Conservation (phyloP, 768 basidiomycete genomes). For the Heimioporus sp. region DNA sequence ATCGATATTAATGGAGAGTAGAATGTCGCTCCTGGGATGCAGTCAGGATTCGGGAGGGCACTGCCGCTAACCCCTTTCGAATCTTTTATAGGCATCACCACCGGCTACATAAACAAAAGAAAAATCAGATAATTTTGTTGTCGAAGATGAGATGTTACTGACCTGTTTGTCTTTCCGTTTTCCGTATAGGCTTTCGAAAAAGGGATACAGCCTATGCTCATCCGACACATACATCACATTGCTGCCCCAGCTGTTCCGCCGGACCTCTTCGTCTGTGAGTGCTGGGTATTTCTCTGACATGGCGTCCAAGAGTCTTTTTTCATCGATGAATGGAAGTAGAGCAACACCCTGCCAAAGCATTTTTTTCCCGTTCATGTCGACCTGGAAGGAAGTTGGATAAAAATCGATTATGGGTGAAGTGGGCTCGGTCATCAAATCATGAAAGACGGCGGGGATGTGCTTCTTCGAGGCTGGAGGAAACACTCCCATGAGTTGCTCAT, state of each 20-base stretch:
- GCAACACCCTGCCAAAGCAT: conserved; percentile 99
- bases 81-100: conserved; percentile 61
- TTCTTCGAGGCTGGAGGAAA: conserved; percentile 87
- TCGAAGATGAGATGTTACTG: conserved; percentile 25
- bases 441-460: conserved; percentile 87
- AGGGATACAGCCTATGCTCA: conserved; percentile 82
- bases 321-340: conserved; percentile 92
- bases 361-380: conserved; percentile 99
- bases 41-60: conserved; percentile 80
- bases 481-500: conserved; percentile 97
- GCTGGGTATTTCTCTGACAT: conserved; percentile 66
- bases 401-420: conserved; percentile 95
- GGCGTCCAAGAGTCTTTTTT: conserved; percentile 75
- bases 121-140: conserved; percentile 12
- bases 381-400: conserved; percentile 87
- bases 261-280: conserved; percentile 78
- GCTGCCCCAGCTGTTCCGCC: conserved; percentile 82
- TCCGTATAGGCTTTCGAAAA: conserved; percentile 86
- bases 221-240: conserved; percentile 81
- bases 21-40: conserved; percentile 90
- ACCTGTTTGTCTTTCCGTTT: conserved; percentile 82
- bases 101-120: conserved; percentile 49
- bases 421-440: conserved; percentile 80
- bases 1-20: conserved; percentile 64
- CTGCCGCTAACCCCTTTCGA: conserved; percentile 81